A percentile compares a stretch with the other conserved stretches of the same genome.
These are phyloP conservation scores for Hansenula sp. DNA, from an alignment of 1,139 yeast species.

Conservation along the genomic window DNA sequence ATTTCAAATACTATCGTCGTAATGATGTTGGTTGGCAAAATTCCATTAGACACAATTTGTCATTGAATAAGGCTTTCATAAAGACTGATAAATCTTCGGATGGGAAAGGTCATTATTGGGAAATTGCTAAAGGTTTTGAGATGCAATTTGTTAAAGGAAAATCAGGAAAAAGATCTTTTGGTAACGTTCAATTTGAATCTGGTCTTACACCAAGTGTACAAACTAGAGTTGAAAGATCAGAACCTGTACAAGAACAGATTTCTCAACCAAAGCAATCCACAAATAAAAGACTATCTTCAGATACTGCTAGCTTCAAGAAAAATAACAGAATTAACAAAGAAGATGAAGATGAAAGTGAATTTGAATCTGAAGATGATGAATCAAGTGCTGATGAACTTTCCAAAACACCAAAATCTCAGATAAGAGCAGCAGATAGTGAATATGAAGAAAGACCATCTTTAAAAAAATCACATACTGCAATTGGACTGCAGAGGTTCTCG, in stretches of 20 bases:
- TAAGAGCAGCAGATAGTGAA: slow-evolving; percentile 13
- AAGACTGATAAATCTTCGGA: slow-evolving; percentile 91
- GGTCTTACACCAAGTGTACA: not conserved
- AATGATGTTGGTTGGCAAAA: slow-evolving; percentile 93
- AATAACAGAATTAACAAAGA: not conserved
- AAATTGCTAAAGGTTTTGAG: slow-evolving; percentile 79
- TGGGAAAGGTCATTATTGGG: slow-evolving; percentile 98
- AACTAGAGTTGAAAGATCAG: not conserved
- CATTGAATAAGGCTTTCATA: slow-evolving; percentile 75
- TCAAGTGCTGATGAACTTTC: slow-evolving; percentile 7
- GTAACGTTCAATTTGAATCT: slow-evolving; percentile 9
- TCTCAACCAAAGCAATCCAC: not conserved
- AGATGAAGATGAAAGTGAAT: slow-evolving; percentile 12
- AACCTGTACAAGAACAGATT: not conserved
- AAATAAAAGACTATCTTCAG: slow-evolving; percentile 3
- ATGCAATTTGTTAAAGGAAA: slow-evolving; percentile 72
- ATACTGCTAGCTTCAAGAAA: slow-evolving; percentile 2
- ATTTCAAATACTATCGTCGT: slow-evolving; percentile 77
- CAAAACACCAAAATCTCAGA: slow-evolving; percentile 19
- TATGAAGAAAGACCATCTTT: slow-evolving; percentile 20
- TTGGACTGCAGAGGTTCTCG: slow-evolving; percentile 28
- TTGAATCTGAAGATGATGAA: slow-evolving; percentile 15
- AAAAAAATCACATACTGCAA: slow-evolving; percentile 30
- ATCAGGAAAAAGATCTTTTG: slow-evolving; percentile 34
- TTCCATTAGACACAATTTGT: slow-evolving; percentile 1